Conservation (phyloP, 768 basidiomycete genomes). For the Rhodosporidiobolus sp. region DNA sequence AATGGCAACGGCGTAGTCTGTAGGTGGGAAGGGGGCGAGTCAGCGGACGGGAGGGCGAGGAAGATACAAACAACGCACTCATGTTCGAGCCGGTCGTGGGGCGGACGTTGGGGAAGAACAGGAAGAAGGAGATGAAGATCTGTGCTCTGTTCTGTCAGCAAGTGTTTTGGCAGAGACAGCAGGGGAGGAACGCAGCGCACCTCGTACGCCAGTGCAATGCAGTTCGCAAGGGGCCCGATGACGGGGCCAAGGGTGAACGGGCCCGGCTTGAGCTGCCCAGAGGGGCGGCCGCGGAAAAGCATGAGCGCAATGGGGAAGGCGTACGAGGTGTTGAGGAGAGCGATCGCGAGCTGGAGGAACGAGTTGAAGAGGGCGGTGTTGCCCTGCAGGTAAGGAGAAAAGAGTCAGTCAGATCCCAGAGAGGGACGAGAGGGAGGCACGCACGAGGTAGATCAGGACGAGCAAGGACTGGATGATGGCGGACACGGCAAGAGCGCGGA, state of each 20-base stretch:
- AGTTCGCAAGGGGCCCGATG: constrained; percentile 24
- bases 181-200: background rate
- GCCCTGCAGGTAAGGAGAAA: background rate
- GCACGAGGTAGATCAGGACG: constrained; percentile 30
- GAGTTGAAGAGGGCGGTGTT: constrained; percentile 33
- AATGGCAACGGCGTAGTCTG: constrained; percentile 3
- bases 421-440: background rate
- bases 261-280: background rate
- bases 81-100: background rate
- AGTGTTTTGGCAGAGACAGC: background rate
- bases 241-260: constrained; percentile 12
- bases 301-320: constrained; percentile 31
- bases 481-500: constrained; percentile 17
- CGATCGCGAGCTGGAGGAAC: constrained; percentile 38
- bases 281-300: constrained; percentile 31
- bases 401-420: background rate
- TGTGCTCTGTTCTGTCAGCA: no score
- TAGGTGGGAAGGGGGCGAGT: background rate
- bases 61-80: background rate
- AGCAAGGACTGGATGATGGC: constrained; percentile 18
- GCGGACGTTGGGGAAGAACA: background rate
- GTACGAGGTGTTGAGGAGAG: constrained; percentile 33
- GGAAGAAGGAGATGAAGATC: constrained; percentile 11
- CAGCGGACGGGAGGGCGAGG: background rate
- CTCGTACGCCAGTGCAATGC: constrained; percentile 27